Evolutionary conservation across 352 stramenopile genomes (phyloP).

Genomic region (Phytopythium aichiense): DNA sequence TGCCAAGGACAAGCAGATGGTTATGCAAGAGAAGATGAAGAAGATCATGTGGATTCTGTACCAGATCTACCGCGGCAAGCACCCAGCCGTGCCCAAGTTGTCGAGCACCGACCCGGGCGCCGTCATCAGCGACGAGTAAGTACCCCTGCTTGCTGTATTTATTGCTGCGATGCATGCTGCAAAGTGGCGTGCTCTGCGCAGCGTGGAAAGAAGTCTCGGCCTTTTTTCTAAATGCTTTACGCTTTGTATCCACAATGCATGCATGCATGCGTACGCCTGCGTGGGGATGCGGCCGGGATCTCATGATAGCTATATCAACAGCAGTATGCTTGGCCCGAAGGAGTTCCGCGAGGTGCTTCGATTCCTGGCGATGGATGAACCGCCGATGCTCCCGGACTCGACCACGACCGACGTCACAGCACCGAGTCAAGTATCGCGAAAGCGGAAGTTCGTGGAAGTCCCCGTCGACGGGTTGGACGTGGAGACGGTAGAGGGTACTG

Average conservation of each 20-base stretch:
- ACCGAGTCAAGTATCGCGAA: conserved; percentile 36
- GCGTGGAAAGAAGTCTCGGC: conserved; percentile 8
- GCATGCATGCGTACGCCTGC: conserved; percentile 7
- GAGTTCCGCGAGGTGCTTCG: conserved; percentile 83
- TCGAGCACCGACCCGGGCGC: conserved; percentile 47
- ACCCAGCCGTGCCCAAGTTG: conserved; percentile 68
- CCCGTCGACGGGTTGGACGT: conserved; percentile 19
- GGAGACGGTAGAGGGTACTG: conserved; percentile 4
- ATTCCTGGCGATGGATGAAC: conserved; percentile 84
- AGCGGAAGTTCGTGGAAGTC: conserved; percentile 85
- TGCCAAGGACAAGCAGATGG: conserved; percentile 84
- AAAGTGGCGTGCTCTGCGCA: conserved; percentile 1
- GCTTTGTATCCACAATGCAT: conserved; percentile 6
- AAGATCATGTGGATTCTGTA: conserved; percentile 91
- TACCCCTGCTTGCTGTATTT: conserved; percentile 14
- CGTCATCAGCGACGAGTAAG: conserved; percentile 81
- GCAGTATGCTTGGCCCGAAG: conserved; percentile 74
- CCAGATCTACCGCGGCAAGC: conserved; percentile 86
- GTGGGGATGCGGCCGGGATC: conserved; percentile 8
- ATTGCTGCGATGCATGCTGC: conserved; percentile 3
- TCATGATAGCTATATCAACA: conserved; percentile 76
- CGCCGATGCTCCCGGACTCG: conserved; percentile 56
- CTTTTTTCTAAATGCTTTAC: conserved; percentile 26
- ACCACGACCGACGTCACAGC: conserved; percentile 32
- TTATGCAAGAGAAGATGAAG: conserved; percentile 91